phyloP scores from a whole-genome alignment of 2,329 filamentous ascomycete species.

The Didymella glomerata region DNA sequence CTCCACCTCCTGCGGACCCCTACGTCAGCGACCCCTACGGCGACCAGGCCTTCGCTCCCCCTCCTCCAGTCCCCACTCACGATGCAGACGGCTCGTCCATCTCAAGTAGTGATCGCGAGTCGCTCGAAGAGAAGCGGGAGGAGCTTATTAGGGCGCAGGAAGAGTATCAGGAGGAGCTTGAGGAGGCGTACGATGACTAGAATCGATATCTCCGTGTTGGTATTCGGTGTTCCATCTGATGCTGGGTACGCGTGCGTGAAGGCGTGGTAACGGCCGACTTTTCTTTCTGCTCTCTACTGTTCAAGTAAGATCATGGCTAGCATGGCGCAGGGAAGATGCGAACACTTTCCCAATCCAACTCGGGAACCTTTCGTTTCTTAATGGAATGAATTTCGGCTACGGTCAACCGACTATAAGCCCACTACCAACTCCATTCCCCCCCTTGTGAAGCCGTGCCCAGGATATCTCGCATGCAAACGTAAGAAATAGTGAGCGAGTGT shows the following conservation, averaged over 20 bases:
- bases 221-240: neutral
- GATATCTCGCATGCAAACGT: slow-evolving; percentile 18
- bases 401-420: slow-evolving; percentile 6
- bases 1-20: slow-evolving; percentile 3
- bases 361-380: slow-evolving; percentile 22
- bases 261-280: slow-evolving; percentile 4
- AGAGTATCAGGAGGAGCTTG: slow-evolving; percentile 60
- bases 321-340: slow-evolving; percentile 18
- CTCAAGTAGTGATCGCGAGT: slow-evolving; percentile 50
- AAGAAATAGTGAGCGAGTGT: slow-evolving; percentile 13
- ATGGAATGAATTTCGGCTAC: slow-evolving; percentile 9
- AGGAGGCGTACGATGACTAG: slow-evolving; percentile 42
- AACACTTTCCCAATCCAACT: slow-evolving; percentile 14
- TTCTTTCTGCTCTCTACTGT: slow-evolving; percentile 4
- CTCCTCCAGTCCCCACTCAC: slow-evolving; percentile 52
- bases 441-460: neutral
- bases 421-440: slow-evolving; percentile 6
- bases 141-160: slow-evolving; percentile 63
- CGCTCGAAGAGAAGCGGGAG: slow-evolving; percentile 62
- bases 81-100: slow-evolving; percentile 54
- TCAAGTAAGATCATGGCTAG: slow-evolving; percentile 13
- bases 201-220: neutral
- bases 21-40: slow-evolving; percentile 28
- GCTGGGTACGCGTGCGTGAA: neutral
- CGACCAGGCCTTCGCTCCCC: slow-evolving; percentile 32